Evolutionary conservation across 192 early-diverging fungal genomes (phyloP), one percentile per base, ranked within the genome.

Genomic region (Umbelopsis isabellina): DNA sequence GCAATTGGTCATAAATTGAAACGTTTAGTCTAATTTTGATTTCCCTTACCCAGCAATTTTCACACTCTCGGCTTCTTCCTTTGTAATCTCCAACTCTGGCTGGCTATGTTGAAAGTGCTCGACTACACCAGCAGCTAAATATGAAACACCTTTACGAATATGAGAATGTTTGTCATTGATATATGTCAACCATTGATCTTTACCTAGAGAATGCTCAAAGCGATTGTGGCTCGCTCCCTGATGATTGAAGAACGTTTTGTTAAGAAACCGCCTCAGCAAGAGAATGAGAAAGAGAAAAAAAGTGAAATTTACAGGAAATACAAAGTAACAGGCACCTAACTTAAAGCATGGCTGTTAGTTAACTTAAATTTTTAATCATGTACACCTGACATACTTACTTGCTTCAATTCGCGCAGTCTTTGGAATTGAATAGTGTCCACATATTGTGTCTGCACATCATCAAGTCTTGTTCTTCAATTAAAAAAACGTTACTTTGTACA

Each of bases 351-450:
- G 8, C n/a, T 37, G 49, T 35, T 35, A 12, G 5, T 18, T 52
- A 37, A 33, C 65, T 11, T 37, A 49, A 49, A 33, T 21, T 55
- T 22, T 66, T 4, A 48, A 51, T 27, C 23, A 21, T 47, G 22
- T 50, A 3, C 10, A 12, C 5, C n/a, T n/a, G 4, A 37, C 0
- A 18, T 44, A 52, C 51, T 50, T 77, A 88, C 78, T 77, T 95
- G 96, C 76, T 95, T 98, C 23, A 98, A 76, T 70, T 95, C 88
- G 18, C 97, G 90, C 67, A 98, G 86, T 23, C 97, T 84, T 80
- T 99, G 97, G 72, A 99, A 99, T 83, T 99, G 94, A 11, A 91
- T 87, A 16, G 97, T 99, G 72, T 99, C 97, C n/a, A 96, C 92
- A 46, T 90, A 80, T 37, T 88, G 77, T 20, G 94, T 78, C 47